Base-by-base conservation (phyloP, 106 monocot genomes). In the Narthecium ossifragum region DNA sequence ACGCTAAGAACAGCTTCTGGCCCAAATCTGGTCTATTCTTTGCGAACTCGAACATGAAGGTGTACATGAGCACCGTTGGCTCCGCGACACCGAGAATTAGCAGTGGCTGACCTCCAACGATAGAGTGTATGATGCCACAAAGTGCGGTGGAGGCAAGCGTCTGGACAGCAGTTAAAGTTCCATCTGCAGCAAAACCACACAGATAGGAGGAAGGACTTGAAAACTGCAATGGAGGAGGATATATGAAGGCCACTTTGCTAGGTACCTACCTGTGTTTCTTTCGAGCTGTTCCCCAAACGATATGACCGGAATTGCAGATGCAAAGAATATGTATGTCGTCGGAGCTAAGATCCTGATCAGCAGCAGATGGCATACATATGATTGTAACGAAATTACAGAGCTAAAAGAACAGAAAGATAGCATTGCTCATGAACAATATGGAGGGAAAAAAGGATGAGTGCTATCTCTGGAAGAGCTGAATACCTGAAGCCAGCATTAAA, bases 321-420 rank as follows among this genome's bases (percentile, higher is more conserved):
- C 61, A 37, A 74, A 74, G 61, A 74, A 74, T 59, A 74, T 74
- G 31, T 74, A 74, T 45, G 67, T 74, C 26, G 74, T 74, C 6
- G 74, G 74, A 41, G 74, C 74, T 36, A 74, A 53, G 31, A 74
- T 74, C 59, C 74, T 74, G 74, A n/a, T n/a, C n/a, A n/a, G n/a
- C n/a, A n/a, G n/a, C n/a, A n/a, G n/a, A n/a, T n/a, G n/a, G n/a
- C n/a, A n/a, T n/a, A n/a, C n/a, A n/a, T n/a, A n/a, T n/a, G n/a
- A n/a, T n/a, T n/a, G n/a, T n/a, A n/a, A n/a, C n/a, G n/a, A n/a
- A n/a, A n/a, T n/a, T n/a, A n/a, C n/a, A n/a, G n/a, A n/a, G n/a
- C n/a, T n/a, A n/a, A n/a, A n/a, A n/a, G n/a, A n/a, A n/a, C n/a
- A n/a, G n/a, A n/a, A n/a, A n/a, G n/a, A n/a, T n/a, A n/a, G n/a